Base-by-base conservation (phyloP, 2,329 filamentous ascomycete genomes). In the Trichoderma sp. region DNA sequence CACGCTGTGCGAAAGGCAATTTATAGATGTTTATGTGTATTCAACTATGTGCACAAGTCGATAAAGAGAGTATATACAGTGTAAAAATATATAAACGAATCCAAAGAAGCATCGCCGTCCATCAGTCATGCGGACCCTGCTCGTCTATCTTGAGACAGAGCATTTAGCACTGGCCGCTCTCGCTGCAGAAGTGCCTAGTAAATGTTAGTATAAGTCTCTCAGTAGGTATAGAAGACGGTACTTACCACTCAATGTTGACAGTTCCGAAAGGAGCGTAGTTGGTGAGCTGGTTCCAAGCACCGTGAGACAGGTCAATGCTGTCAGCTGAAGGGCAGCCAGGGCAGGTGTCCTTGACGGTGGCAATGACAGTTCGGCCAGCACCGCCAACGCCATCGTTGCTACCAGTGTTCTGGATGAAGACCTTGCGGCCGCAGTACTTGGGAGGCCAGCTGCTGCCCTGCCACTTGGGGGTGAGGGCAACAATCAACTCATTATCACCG, bases 401-500 rank as follows among this genome's bases (percentile, higher is more conserved):
- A 9, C 67, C 67, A 12, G 42, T 59, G 67, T 68, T 68, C 52
- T 54, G 57, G 58, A 68, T 64, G 52, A 68, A 54, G 15, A 68
- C 53, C 67, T 68, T 68, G 59, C 67, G 67, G 52, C 67, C 67
- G 29, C 67, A 68, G 67, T 68, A 68, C 39, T 58, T 58, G 52
- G 67, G 67, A 42, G 67, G 67, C 2, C 6, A 68, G 13, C 25
- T n/a, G 34, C 15, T 34, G 22, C 67, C 67, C 53, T 68, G 67
- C 67, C 67, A 68, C 37, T 4, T 50, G 59, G 59, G 59, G 35
- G 59, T 64, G 37, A 68, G 50, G 32, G 67, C 67, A 39, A 37
- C 67, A 50, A 68, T 68, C 37, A 64, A 25, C 17, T 64, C 67
- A 13, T 50, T 27, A 22, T 68, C 67, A 19, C 19, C 17, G 32